Evolutionary conservation across 768 basidiomycete genomes (phyloP), one percentile per base, ranked within the genome.

Genomic region (Collybia sp.): DNA sequence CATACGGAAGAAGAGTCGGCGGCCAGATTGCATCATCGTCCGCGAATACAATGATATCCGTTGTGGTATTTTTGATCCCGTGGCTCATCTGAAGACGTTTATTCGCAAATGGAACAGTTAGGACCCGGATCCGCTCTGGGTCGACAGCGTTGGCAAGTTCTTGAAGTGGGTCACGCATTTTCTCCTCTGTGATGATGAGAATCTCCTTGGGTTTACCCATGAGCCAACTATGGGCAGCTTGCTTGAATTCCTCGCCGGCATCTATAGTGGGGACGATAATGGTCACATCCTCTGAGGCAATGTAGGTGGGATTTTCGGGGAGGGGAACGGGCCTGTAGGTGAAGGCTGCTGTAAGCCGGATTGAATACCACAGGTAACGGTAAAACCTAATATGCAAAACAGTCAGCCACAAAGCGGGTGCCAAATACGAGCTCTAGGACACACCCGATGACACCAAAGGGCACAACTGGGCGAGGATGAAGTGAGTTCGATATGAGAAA

Each of bases 1-100:
- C 80, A 63, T 85, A 88, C 0, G 89, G 88, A n/a, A 95, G 70
- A 48, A 96, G 78, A 3, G 88, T 93, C 0, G 90, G 82, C 1
- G 92, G 92, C 93, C 93, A 96, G 58, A 96, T 93, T 35, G 93
- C 92, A 62, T 96, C 92, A 58, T 96, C 93, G 59, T 94, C 93
- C 6, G 91, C 91, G 56, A 95, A 95, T 19, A 94, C 85, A 63
- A 93, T 91, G 66, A 95, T 93, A 60, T 93, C 92, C 4, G 93
- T 93, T 0, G 86, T 84, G 17, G 87, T 86, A 61, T 91, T 85
- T 64, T 85, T 85, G 63, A 95, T 94, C 8, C 92, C 93, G 55
- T 94, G 89, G 52, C 81, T 77, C 93, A 95, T 95, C 67, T 95
- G 92, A 30, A 93, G 72, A 16, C 93, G 85, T 64, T 94, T 94